A percentile compares a stretch with the other conserved stretches of the same genome.
phyloP scores from a whole-genome alignment of 1,284 basidiomycete species.

The Melampsora larici-populina region DNA sequence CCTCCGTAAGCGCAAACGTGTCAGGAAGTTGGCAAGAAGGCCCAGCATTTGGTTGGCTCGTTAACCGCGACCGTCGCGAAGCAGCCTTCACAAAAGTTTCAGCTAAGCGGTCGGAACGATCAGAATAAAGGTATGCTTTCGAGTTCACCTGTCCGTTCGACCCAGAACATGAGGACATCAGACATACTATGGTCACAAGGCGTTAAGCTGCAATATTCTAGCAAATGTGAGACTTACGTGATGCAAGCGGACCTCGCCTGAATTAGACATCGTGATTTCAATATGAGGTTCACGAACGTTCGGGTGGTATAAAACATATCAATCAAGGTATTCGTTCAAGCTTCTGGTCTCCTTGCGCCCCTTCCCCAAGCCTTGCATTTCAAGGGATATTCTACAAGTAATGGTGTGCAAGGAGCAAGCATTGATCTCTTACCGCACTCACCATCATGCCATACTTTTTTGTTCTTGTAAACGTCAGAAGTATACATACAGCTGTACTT shows the following conservation, averaged over 20 bases:
- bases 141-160: constrained; percentile 14
- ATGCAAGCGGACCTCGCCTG: background rate
- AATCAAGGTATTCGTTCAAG: background rate
- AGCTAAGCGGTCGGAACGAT: constrained; percentile 8
- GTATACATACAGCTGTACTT: constrained; percentile 40
- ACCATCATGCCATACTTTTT: constrained; percentile 42
- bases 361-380: background rate
- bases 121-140: constrained; percentile 27
- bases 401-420: no score
- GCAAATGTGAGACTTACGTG: no score
- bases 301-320: background rate
- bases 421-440: background rate
- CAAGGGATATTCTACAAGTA: no score
- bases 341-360: background rate
- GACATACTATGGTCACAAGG: background rate
- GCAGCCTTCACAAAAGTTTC: constrained; percentile 33
- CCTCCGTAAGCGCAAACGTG: constrained; percentile 19
- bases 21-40: constrained; percentile 19
- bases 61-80: constrained; percentile 10
- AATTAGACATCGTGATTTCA: constrained; percentile 1
- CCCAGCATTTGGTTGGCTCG: background rate
- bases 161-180: background rate
- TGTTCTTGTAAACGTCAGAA: constrained; percentile 22
- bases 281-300: constrained; percentile 12
- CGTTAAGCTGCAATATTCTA: background rate